Evolutionary conservation across 2,329 filamentous ascomycete species (phyloP).

Genomic region (Meredithiella fracta): DNA sequence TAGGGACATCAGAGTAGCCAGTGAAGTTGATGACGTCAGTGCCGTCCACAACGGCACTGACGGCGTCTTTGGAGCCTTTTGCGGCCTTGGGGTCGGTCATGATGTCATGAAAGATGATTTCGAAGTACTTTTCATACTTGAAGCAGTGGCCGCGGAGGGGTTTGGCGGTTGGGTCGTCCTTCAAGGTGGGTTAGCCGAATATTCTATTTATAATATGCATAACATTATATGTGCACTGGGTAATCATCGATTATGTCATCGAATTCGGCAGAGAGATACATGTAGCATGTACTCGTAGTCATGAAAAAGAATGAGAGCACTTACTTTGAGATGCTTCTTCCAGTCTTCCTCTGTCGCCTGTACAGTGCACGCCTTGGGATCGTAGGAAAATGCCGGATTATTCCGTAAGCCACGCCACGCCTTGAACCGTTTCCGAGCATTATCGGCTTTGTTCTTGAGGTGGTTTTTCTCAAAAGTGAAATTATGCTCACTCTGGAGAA

Average conservation of each 20-base stretch:
- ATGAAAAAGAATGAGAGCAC: constrained; percentile 16
- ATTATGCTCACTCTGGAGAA: constrained; percentile 36
- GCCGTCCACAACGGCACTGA: neutral
- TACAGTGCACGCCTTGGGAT: constrained; percentile 32
- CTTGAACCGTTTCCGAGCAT: constrained; percentile 46
- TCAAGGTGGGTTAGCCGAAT: constrained; percentile 5
- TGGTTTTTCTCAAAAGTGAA: constrained; percentile 44
- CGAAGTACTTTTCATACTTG: constrained; percentile 44
- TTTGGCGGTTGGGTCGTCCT: constrained; percentile 42
- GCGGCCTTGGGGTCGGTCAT: constrained; percentile 19
- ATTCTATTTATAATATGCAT: neutral
- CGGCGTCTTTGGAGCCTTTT: neutral
- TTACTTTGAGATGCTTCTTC: constrained; percentile 39
- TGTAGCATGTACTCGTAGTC: neutral
- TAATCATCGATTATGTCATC: too few relatives aligned
- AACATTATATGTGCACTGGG: too few relatives aligned
- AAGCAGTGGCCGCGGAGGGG: constrained; percentile 40
- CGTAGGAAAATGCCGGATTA: constrained; percentile 40
- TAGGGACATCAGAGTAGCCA: neutral
- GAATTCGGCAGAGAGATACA: too few relatives aligned
- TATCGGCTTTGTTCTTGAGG: constrained; percentile 48
- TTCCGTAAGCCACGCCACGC: constrained; percentile 42
- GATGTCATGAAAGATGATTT: constrained; percentile 43
- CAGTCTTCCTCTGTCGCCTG: constrained; percentile 41
- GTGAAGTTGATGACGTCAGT: constrained; percentile 28